Base-by-base conservation (phyloP, 2,329 filamentous ascomycete species). In the Emmonsiellopsis sp. region DNA sequence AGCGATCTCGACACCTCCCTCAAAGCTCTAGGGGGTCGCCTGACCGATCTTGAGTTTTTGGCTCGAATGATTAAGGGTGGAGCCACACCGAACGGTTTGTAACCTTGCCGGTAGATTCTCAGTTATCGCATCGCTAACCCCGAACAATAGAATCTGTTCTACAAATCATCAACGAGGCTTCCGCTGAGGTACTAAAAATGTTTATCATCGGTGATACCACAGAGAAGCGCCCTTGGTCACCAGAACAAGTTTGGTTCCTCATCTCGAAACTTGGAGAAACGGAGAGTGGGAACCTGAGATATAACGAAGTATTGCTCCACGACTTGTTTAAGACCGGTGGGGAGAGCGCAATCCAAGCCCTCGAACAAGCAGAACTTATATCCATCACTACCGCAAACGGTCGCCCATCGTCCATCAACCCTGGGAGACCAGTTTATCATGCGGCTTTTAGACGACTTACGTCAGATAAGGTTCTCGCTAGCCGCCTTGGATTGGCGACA, bases 21-120 rank as follows among this genome's bases (percentile, higher is more conserved):
- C 58, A 80, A 84, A 32, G 80, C 84, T 0, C 79, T 98, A 1
- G 93, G 93, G 21, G 93, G 93, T 2, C 87, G 93, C 3, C 78
- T 98, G n/a, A 95, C 90, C 0, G 93, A 98, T 64, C 83, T 98
- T 17, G 92, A 97, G 65, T 94, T 93, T 64, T 82, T 98, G 43
- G 87, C 91, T n/a, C 83, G 92, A 37, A 81, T 93, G 14, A 86
- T 98, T 61, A 88, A 89, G 70, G 83, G 86, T 0, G 92, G 93
- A 13, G 90, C 96, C 67, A 86, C 80, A 2, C 93, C 93, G 0
- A 80, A 78, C 58, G 79, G 74, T 73, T 61, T 31, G 65, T 61
- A 51, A 32, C 17, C 27, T 42, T 14, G 39, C 9, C 32, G 21
- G 17, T 11, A 40, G 37, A 27, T 43, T 17, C 39, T 21, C n/a